These are phyloP conservation scores for Megacollybia marginata DNA, from an alignment of 768 basidiomycete species.

Conservation along the genomic window DNA sequence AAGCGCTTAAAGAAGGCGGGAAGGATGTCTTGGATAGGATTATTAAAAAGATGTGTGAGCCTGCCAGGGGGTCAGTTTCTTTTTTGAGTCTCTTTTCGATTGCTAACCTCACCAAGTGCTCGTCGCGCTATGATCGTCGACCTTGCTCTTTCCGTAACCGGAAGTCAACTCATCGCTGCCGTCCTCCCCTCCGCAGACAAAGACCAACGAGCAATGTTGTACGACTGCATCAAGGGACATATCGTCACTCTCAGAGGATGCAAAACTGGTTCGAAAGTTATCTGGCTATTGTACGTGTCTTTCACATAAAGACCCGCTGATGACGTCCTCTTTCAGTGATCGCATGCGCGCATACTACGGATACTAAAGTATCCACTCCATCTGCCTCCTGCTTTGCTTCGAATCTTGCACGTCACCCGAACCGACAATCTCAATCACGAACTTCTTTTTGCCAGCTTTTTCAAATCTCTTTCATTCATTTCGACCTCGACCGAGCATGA, in stretches of 20 bases:
- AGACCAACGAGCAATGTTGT: conserved; percentile 74
- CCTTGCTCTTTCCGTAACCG: conserved; percentile 74
- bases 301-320: conserved; percentile 2
- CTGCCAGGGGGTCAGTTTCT: conserved; percentile 60
- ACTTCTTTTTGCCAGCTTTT: background rate
- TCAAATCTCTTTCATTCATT: conserved; percentile 2
- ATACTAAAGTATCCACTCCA: conserved; percentile 27
- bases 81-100: background rate
- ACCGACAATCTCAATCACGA: conserved; percentile 9
- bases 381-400: conserved; percentile 12
- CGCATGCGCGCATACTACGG: conserved; percentile 66
- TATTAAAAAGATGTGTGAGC: conserved; percentile 79
- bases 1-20: conserved; percentile 81
- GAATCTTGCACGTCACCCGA: conserved; percentile 17
- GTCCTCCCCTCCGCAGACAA: conserved; percentile 79
- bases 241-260: conserved; percentile 87
- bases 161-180: conserved; percentile 79
- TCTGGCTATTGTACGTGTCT: conserved; percentile 68
- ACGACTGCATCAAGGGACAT: conserved; percentile 81
- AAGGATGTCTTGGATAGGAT: conserved; percentile 68
- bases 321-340: conserved; percentile 30
- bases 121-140: conserved; percentile 85
- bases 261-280: conserved; percentile 87
- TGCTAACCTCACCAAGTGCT: conserved; percentile 20
- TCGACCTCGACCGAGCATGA: background rate